Evolutionary conservation across 1,139 yeast species (phyloP), one percentile per base, ranked within the genome.

Genomic region (Pichia sp.): DNA sequence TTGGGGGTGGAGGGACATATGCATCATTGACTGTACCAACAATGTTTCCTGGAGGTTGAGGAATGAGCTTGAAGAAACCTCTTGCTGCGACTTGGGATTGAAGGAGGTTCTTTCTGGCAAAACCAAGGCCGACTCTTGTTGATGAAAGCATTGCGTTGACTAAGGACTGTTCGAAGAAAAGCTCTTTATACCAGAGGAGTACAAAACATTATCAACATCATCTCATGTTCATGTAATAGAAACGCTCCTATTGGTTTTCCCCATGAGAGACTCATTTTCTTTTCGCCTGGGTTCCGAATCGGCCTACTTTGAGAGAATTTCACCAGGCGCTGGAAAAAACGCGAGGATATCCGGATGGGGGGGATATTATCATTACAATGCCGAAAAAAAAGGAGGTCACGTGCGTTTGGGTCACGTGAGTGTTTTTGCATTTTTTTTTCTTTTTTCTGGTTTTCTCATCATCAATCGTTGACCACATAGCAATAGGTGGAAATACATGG

Each of bases 21-120:
- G 92, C 86, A 53, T 85, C 92, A 62, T 85, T 85, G 42, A 84
- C 88, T 7, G 85, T 79, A 35, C 90, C 94, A 35, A 80, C 79
- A 47, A 85, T 77, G 63, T 76, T 70, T 40, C 92, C 59, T 49
- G 92, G 86, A 38, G 90, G 89, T 65, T 83, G 90, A 49, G 85
- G 84, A 48, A 81, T 75, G 37, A 77, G 75, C 53, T 71, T 74
- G 43, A 78, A 66, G 27, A 76, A 72, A n/a, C 70, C 42, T 51
- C 63, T 56, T 37, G 50, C 36, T 15, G 49, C 48, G 15, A 45
- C 34, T 18, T 42, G 30, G 5, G 52, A 42, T 39, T 46, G 52
- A 5, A 43, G 20, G 26, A 51, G 24, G 29, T 32, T 42, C 40
- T 49, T 44, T 40, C 40, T 51, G 38, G 52, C 41, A 45, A 51